A percentile compares a stretch with the other conserved stretches of the same genome.
Evolutionary conservation across 495 filamentous ascomycete genomes (phyloP).

Genomic region (Gamarada debralockiae): DNA sequence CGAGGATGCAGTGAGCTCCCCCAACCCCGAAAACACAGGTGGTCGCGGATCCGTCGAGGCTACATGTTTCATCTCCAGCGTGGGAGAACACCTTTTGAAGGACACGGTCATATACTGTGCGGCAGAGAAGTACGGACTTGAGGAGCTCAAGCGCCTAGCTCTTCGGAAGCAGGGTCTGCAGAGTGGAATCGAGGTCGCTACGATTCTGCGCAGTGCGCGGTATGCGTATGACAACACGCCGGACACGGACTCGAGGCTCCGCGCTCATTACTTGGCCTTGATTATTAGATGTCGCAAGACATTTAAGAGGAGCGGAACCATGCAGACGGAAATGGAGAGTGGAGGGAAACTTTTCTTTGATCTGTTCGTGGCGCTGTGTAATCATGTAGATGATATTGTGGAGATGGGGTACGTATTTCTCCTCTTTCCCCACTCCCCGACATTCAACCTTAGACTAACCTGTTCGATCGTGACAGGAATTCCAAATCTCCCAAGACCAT

Average conservation of each 20-base stretch:
- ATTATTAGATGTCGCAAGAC: conserved; percentile 81
- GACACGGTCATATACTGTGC: conserved; percentile 92
- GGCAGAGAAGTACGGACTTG: conserved; percentile 75
- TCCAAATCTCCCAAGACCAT: conserved; percentile 27
- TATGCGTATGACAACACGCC: conserved; percentile 88
- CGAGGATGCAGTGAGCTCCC: conserved; percentile 44
- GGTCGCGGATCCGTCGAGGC: conserved; percentile 44
- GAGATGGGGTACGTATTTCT: conserved; percentile 24
- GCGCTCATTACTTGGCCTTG: conserved; percentile 87
- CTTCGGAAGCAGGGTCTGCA: conserved; percentile 78
- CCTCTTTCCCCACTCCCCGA: neutral
- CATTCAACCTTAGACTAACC: neutral
- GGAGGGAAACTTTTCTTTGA: conserved; percentile 90
- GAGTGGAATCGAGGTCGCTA: conserved; percentile 72
- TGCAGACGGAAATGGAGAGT: conserved; percentile 91
- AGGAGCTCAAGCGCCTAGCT: conserved; percentile 76
- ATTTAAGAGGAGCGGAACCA: conserved; percentile 93
- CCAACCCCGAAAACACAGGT: conserved; percentile 33
- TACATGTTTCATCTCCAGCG: conserved; percentile 63
- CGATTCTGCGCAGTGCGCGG: conserved; percentile 77
- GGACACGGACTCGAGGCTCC: conserved; percentile 80
- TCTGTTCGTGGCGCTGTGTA: conserved; percentile 88
- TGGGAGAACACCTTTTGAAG: conserved; percentile 67
- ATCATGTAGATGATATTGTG: conserved; percentile 69
- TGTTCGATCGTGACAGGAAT: conserved; percentile 10